Conservation (phyloP, 192 early-diverging fungal genomes). For the Phlyctochytrium arcticum region DNA sequence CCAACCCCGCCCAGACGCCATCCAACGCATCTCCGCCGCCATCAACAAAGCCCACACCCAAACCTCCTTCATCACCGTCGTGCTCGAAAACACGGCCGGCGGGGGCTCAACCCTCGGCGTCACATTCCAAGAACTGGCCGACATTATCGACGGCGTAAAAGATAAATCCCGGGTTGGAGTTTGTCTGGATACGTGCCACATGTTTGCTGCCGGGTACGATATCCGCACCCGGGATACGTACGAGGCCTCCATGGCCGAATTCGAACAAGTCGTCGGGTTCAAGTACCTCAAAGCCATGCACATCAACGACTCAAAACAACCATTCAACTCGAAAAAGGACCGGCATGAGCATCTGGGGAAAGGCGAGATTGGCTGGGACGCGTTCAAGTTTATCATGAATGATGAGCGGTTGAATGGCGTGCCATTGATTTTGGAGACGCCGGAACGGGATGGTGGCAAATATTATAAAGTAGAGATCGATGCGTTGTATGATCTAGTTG, state of each 20-base stretch:
- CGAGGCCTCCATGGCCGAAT: constrained; percentile 37
- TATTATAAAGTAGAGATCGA: constrained; percentile 28
- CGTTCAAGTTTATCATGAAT: constrained; percentile 50
- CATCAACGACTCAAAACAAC: constrained; percentile 49
- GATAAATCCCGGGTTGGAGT: constrained; percentile 54
- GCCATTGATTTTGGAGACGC: constrained; percentile 53
- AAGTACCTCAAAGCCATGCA: constrained; percentile 50
- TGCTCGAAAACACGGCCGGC: constrained; percentile 59
- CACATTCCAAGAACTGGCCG: constrained; percentile 43
- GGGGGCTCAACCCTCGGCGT: constrained; percentile 41
- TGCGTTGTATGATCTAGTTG: constrained; percentile 31
- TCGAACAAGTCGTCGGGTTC: constrained; percentile 40
- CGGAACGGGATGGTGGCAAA: constrained; percentile 27
- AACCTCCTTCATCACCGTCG: constrained; percentile 34
- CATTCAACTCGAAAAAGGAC: constrained; percentile 41
- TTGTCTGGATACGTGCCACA: constrained; percentile 58
- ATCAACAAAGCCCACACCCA: constrained; percentile 45
- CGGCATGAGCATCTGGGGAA: constrained; percentile 54
- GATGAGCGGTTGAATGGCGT: constrained; percentile 47
- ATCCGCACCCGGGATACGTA: constrained; percentile 43
- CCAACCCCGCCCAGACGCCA: constrained; percentile 17
- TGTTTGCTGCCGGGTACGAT: constrained; percentile 57
- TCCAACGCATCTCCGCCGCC: constrained; percentile 35
- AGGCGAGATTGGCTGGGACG: constrained; percentile 48
- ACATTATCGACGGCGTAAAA: constrained; percentile 40